Base-by-base conservation (phyloP, 2,329 filamentous ascomycete species). In the Neofusicoccum umdonicola region DNA sequence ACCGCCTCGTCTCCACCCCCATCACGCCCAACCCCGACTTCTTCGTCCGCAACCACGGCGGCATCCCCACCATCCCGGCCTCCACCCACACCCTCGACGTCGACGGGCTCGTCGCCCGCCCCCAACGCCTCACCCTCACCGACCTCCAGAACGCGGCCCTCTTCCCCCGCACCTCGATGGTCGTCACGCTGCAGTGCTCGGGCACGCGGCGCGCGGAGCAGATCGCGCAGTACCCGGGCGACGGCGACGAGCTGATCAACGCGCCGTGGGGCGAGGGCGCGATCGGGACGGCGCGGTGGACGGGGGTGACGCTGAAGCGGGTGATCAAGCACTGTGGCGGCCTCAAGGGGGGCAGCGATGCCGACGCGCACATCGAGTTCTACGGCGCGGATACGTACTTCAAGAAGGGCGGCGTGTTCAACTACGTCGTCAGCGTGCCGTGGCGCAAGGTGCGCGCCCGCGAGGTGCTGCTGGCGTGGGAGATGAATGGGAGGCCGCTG, bases 311-410 rank as follows among this genome's bases (percentile, higher is more conserved):
- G 34, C 78, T 91, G 13, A 90, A 90, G 71, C 89, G 88, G 69
- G 80, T 91, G 1, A 87, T 92, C 74, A 90, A 91, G 68, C 77
- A 86, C 65, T 91, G 89, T 66, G 89, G 88, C 2, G 89, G 88
- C 0, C 75, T 90, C 1, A 1, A 1, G 19, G 72, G 78, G 27
- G 76, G 81, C 0, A 77, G 79, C 1, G 87, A 80, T 0, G 11
- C 6, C 35, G 52, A 57, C 22, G 84, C 86, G 65, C 87, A 92
- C 67, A 74, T 91, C 12, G 88, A 91, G 68, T 83, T 92, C 56
- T 87, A 85, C 65, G 89, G 89, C 0, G 88, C 87, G 0, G 90
- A 92, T 65, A 90, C 88, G 0, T 91, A 92, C 70, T 89, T 91
- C 79, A 91, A 91, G 73, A 85, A 87, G 57, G 81, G 83, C 15